These are phyloP conservation scores for Coemansia pectinata DNA, from an alignment of 192 early-diverging fungal species.

Conservation along the genomic window DNA sequence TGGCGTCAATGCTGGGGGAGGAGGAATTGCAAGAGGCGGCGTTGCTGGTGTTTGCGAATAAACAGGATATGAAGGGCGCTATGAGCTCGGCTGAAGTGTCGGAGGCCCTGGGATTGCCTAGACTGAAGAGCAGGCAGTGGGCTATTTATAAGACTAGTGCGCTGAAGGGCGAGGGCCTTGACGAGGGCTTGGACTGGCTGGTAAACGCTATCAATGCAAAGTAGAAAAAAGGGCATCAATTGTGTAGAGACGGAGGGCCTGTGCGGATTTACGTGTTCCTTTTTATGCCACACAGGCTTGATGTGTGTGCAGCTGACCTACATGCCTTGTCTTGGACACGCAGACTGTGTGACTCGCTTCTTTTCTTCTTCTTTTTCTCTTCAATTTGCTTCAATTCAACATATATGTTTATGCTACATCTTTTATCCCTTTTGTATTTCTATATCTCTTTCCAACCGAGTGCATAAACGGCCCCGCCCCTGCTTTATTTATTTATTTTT, in stretches of 20 bases:
- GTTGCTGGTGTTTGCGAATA: constrained; percentile 82
- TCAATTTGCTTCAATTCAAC: neutral
- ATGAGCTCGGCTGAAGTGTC: constrained; percentile 95
- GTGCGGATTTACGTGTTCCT: neutral
- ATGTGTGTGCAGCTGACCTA: constrained; percentile 5
- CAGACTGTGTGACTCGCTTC: constrained; percentile 5
- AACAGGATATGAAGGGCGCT: constrained; percentile 75
- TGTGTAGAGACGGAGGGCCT: neutral
- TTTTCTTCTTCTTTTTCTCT: neutral
- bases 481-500: neutral
- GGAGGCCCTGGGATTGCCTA: constrained; percentile 82
- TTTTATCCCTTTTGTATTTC: neutral
- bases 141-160: constrained; percentile 89
- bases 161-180: constrained; percentile 77
- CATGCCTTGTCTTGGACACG: neutral
- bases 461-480: neutral
- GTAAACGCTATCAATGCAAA: constrained; percentile 25
- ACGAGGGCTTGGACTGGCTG: constrained; percentile 84
- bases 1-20: constrained; percentile 81
- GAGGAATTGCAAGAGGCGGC: constrained; percentile 81
- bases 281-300: neutral
- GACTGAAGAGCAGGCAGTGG: constrained; percentile 88
- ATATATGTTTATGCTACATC: neutral
- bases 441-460: neutral
- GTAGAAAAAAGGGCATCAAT: neutral